Conservation (phyloP, 148 eudicot genomes). For the Diospyros lotus region DNA sequence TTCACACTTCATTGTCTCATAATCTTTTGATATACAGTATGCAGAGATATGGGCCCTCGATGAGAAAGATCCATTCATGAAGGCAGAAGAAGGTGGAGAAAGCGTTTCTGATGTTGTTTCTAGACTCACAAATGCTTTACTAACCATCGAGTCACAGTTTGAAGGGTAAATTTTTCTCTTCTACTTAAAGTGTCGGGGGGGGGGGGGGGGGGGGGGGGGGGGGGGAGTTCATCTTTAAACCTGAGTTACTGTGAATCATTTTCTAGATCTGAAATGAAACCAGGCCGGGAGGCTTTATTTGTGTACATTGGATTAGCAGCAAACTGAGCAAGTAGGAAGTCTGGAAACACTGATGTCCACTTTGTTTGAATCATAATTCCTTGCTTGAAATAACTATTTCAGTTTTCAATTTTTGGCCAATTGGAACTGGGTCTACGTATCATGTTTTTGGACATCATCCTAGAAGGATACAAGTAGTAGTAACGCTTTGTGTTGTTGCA, state of each 20-base stretch:
- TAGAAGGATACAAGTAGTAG: not conserved
- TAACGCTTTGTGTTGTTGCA: slow-evolving; percentile 24
- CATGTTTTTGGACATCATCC: not conserved
- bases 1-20: not conserved
- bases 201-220: not conserved
- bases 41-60: slow-evolving; percentile 87
- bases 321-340: too few relatives aligned
- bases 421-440: not conserved
- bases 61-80: slow-evolving; percentile 69
- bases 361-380: too few relatives aligned
- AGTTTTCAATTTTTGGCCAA: not conserved
- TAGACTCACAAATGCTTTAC: slow-evolving; percentile 66
- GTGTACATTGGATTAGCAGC: too few relatives aligned
- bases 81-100: slow-evolving; percentile 90
- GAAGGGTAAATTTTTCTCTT: slow-evolving; percentile 41
- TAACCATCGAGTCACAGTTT: slow-evolving; percentile 54
- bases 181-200: not conserved
- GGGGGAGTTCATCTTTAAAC: too few relatives aligned
- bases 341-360: too few relatives aligned
- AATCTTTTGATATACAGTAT: slow-evolving; percentile 39
- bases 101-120: slow-evolving; percentile 91
- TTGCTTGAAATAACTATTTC: too few relatives aligned
- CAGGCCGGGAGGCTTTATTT: too few relatives aligned
- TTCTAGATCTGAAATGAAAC: too few relatives aligned
- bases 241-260: too few relatives aligned